Conservation (phyloP, 352 stramenopile genomes). For the Pythium brassicae region DNA sequence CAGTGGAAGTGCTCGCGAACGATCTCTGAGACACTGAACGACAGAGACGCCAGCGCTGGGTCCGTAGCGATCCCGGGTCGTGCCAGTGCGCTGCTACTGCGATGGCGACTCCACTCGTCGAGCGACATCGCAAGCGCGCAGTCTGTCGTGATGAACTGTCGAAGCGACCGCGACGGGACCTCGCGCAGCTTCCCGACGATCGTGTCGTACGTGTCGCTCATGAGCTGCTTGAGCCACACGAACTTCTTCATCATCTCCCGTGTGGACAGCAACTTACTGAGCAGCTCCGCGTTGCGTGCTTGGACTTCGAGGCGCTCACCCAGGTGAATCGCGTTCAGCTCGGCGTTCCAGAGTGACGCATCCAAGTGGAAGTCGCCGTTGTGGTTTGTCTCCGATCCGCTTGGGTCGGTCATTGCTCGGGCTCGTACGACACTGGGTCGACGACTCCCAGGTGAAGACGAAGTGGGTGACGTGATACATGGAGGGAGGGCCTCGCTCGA, state of each 20-base stretch:
- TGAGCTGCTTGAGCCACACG: conserved; percentile 61
- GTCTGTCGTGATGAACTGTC: conserved; percentile 25
- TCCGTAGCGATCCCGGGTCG: background rate
- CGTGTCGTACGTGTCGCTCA: conserved; percentile 63
- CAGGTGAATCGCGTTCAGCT: conserved; percentile 15
- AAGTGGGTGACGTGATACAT: background rate
- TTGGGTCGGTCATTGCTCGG: background rate
- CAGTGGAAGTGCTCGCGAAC: conserved; percentile 63
- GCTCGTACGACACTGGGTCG: background rate
- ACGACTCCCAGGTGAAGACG: background rate
- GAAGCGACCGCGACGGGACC: conserved; percentile 12
- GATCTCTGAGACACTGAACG: conserved; percentile 32
- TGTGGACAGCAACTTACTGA: conserved; percentile 29
- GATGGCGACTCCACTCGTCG: conserved; percentile 30
- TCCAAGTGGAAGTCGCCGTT: conserved; percentile 17
- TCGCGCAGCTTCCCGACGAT: conserved; percentile 49
- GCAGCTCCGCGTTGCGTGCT: background rate
- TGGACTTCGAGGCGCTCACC: conserved; percentile 19
- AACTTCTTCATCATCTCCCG: conserved; percentile 47
- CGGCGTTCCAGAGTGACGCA: conserved; percentile 11
- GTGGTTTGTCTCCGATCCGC: background rate
- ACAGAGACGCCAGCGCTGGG: conserved; percentile 12
- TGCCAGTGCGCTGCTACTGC: background rate
- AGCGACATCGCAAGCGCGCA: conserved; percentile 50
- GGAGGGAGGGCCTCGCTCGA: background rate